phyloP scores from a whole-genome alignment of 352 stramenopile genomes.

The Phytophthora megakarya region DNA sequence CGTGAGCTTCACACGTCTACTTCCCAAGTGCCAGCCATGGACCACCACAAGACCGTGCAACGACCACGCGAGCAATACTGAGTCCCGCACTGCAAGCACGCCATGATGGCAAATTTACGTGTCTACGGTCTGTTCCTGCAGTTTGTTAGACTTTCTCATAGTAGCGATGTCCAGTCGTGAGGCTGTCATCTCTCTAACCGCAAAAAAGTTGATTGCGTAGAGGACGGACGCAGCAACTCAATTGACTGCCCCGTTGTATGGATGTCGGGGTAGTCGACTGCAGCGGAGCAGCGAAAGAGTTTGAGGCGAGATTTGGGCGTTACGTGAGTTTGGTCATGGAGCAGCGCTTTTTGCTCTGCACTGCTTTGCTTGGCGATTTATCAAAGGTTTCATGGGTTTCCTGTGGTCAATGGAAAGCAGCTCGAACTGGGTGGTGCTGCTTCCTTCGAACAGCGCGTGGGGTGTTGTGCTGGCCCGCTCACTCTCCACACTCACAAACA shows the following conservation, averaged over 20 bases:
- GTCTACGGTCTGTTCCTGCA: not conserved
- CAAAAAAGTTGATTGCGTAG: slow-evolving; percentile 32
- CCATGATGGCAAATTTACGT: slow-evolving; percentile 14
- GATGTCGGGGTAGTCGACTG: not conserved
- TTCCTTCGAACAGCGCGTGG: slow-evolving; percentile 19
- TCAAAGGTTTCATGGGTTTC: not conserved
- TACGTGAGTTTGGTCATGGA: slow-evolving; percentile 8
- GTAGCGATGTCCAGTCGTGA: slow-evolving; percentile 15
- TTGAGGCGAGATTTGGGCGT: not conserved
- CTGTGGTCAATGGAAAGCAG: not conserved
- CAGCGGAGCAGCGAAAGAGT: slow-evolving; percentile 7
- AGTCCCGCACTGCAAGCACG: slow-evolving; percentile 20
- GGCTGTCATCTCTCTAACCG: slow-evolving; percentile 18
- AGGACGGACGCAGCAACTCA: not conserved
- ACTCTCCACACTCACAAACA: slow-evolving; percentile 36
- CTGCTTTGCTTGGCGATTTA: slow-evolving; percentile 9
- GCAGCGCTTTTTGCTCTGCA: not conserved
- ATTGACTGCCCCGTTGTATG: slow-evolving; percentile 13
- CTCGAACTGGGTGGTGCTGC: not conserved
- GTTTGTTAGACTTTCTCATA: slow-evolving; percentile 13
- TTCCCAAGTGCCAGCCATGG: slow-evolving; percentile 30
- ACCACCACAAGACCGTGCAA: slow-evolving; percentile 6
- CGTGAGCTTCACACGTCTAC: slow-evolving; percentile 18
- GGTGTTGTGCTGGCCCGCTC: slow-evolving; percentile 21
- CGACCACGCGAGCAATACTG: slow-evolving; percentile 16